These are phyloP conservation scores for Rhizoclosmatium globosum DNA, from an alignment of 192 early-diverging fungal genomes.

Conservation along the genomic window DNA sequence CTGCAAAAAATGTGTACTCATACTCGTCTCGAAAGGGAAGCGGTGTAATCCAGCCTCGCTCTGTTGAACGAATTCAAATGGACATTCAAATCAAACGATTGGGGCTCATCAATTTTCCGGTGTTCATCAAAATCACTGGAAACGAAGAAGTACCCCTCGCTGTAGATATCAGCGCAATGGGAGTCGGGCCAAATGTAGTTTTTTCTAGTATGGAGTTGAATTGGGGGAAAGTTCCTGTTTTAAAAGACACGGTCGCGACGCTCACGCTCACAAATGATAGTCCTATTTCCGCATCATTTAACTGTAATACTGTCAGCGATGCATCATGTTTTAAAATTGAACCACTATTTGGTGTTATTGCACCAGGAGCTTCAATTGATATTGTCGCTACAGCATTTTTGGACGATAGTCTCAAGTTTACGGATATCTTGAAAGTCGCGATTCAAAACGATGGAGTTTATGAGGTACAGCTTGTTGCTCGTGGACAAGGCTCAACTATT, in stretches of 20 bases:
- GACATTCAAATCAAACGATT: constrained; percentile 58
- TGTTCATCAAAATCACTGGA: constrained; percentile 59
- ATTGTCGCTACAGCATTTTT: constrained; percentile 59
- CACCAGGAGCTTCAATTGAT: constrained; percentile 34
- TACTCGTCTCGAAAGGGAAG: constrained; percentile 50
- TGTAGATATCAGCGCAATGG: constrained; percentile 56
- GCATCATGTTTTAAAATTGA: constrained; percentile 54
- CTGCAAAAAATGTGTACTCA: constrained; percentile 50
- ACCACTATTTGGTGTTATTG: constrained; percentile 47
- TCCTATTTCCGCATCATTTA: constrained; percentile 58
- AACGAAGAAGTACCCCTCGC: constrained; percentile 47
- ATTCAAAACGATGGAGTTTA: constrained; percentile 48
- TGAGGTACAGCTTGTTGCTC: constrained; percentile 62
- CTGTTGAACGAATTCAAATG: constrained; percentile 43
- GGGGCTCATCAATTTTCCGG: constrained; percentile 57
- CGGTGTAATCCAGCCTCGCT: constrained; percentile 60
- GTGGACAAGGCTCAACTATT: constrained; percentile 64
- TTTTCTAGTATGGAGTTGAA: constrained; percentile 58
- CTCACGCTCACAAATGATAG: constrained; percentile 60
- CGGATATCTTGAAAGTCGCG: constrained; percentile 60
- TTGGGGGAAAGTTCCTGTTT: constrained; percentile 66
- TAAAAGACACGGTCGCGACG: constrained; percentile 34
- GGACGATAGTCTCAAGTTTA: constrained; percentile 67
- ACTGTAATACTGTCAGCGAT: constrained; percentile 54
- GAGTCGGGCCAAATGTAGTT: constrained; percentile 62